Base-by-base conservation (phyloP, 2,329 filamentous ascomycete genomes). In the Sarocladiaceae sp. region DNA sequence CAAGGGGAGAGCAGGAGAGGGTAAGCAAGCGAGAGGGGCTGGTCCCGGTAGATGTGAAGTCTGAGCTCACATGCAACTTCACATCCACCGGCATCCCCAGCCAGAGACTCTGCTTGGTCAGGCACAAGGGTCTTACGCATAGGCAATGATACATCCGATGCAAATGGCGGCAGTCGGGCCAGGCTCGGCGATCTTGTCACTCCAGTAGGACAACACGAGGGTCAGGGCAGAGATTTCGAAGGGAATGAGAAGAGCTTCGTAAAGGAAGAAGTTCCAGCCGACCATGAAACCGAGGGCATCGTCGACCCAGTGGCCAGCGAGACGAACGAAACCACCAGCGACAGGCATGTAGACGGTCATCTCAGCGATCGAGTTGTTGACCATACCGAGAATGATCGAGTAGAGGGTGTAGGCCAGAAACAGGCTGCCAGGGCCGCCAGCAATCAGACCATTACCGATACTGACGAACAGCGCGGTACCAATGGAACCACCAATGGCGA, bases 341-440 rank as follows among this genome's bases (percentile, higher is more conserved):
- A 81, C 70, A 13, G 78, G 78, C 65, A 77, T 74, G 50, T 71
- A 74, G 31, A 67, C 67, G 18, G 65, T 68, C 76, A 82, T 81
- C 55, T 82, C 78, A 9, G 78, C 76, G 46, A 80, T 67, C 47
- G 68, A 70, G 53, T 79, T 80, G 65, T 79, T 80, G 54, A 81
- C 71, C 33, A 78, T 59, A n/a, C 61, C 76, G 45, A 80, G 64
- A 46, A 80, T 54, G 51, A 61, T 57, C 34, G 62, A 63, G 55
- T 80, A 78, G 33, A 75, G 46, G 23, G 65, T 60, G 55, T 76
- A 82, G 20, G 72, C 76, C 45, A 82, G 57, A 47, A 82, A 64
- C 27, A 81, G 60, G 48, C 66, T 70, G 39, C 62, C 58, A 1
- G 61, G 60, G 6, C 61, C 62, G 33, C 62, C 61, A 3, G 45